Conservation (phyloP, 179 eudicot species). For the Dionaea muscipula region DNA sequence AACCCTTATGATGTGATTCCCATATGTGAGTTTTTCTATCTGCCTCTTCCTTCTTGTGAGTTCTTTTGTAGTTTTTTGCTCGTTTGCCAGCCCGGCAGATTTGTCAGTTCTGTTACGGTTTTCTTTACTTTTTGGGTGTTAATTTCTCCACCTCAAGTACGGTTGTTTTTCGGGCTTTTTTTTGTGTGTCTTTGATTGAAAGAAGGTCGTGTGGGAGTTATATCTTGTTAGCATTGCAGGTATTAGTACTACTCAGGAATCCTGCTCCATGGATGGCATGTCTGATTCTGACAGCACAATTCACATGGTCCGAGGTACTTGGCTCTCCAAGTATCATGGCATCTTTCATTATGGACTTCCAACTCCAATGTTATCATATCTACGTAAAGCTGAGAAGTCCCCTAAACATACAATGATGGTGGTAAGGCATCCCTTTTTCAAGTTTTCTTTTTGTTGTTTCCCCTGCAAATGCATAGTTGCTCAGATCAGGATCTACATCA, state of each 20-base stretch:
- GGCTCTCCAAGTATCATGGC: conserved; percentile 55
- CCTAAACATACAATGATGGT: conserved; percentile 18
- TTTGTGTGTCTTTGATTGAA: neutral
- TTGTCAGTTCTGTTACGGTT: too few species aligned
- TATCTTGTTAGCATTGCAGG: conserved; percentile 23
- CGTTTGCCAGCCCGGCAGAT: too few species aligned
- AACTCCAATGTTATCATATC: conserved; percentile 48
- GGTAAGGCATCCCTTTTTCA: conserved; percentile 22
- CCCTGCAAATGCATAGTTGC: neutral
- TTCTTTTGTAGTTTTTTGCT: neutral
- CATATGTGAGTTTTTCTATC: conserved; percentile 35
- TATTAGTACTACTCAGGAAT: conserved; percentile 27
- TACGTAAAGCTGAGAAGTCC: conserved; percentile 36
- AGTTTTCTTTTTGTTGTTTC: neutral
- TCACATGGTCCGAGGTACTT: conserved; percentile 86
- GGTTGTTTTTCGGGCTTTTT: neutral
- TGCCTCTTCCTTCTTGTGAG: neutral
- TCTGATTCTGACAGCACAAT: conserved; percentile 25
- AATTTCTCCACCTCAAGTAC: neutral
- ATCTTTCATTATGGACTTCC: conserved; percentile 78
- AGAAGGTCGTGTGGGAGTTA: neutral
- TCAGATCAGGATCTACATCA: too few species aligned
- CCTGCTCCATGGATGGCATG: conserved; percentile 15
- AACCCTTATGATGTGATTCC: conserved; percentile 78
- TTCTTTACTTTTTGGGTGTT: too few species aligned